These are phyloP conservation scores for Hansenula anomala DNA, from an alignment of 1,139 yeast genomes.

Conservation along the genomic window DNA sequence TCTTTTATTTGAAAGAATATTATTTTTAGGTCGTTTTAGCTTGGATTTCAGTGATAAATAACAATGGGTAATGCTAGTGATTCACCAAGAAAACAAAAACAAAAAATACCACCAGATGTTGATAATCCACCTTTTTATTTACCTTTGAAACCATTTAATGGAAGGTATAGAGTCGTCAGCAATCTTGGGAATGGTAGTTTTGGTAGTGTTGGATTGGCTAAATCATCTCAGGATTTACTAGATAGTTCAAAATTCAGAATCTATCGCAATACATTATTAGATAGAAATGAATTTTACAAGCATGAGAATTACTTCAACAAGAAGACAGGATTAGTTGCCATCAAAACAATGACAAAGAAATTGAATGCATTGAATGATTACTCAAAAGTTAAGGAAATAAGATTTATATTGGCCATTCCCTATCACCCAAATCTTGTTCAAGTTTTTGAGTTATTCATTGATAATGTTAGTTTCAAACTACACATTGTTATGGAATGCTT, in stretches of 20 bases:
- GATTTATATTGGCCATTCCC: constrained; percentile 65
- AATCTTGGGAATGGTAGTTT: constrained; percentile 74
- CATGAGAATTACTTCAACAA: constrained; percentile 28
- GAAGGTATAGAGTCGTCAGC: constrained; percentile 46
- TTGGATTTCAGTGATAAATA: too few relatives aligned
- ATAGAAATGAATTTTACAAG: constrained; percentile 21
- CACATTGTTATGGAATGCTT: constrained; percentile 88
- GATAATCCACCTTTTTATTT: constrained; percentile 31
- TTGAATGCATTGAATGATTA: constrained; percentile 50
- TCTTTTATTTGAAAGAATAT: constrained; percentile 6
- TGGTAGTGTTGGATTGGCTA: constrained; percentile 68
- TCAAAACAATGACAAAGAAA: constrained; percentile 69
- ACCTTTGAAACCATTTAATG: constrained; percentile 37
- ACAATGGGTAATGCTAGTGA: neutral
- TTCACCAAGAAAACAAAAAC: too few relatives aligned
- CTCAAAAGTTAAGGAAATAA: constrained; percentile 65
- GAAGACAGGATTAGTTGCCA: constrained; percentile 59
- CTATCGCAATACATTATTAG: constrained; percentile 42
- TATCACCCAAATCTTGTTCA: constrained; percentile 70
- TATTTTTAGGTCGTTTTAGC: neutral
- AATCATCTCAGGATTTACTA: constrained; percentile 26
- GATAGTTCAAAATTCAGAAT: constrained; percentile 15
- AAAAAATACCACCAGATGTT: constrained; percentile 29
- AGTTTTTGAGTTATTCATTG: constrained; percentile 75
- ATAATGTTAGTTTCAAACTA: constrained; percentile 48